These are phyloP conservation scores for Tolypocladium endophyticum DNA, from an alignment of 2,329 filamentous ascomycete species.

Conservation along the genomic window DNA sequence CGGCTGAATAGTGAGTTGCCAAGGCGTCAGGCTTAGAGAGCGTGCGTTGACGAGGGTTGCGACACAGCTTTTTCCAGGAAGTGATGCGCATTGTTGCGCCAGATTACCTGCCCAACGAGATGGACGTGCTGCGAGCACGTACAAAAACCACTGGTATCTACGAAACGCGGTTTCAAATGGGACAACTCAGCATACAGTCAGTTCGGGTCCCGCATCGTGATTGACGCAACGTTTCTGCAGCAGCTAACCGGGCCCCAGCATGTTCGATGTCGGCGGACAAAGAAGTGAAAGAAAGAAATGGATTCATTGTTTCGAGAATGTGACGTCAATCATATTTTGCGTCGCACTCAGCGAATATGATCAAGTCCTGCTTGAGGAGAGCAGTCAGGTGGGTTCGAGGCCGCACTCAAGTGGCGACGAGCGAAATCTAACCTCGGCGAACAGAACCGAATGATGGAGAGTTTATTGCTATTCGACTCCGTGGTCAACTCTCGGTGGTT, in stretches of 20 bases:
- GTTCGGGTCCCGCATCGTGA: slow-evolving; percentile 20
- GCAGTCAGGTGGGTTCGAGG: slow-evolving; percentile 65
- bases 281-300: slow-evolving; percentile 98
- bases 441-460: slow-evolving; percentile 99
- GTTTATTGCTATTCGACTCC: slow-evolving; percentile 88
- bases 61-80: slow-evolving; percentile 83
- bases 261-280: slow-evolving; percentile 98
- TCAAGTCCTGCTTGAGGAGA: slow-evolving; percentile 91
- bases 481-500: slow-evolving; percentile 99
- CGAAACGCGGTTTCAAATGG: slow-evolving; percentile 97
- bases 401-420: neutral
- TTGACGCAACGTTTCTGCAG: neutral
- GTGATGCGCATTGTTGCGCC: slow-evolving; percentile 71
- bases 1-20: slow-evolving; percentile 78
- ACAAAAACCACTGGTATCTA: slow-evolving; percentile 99
- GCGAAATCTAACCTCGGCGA: neutral
- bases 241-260: slow-evolving; percentile 43
- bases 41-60: neutral
- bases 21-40: neutral
- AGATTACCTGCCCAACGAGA: slow-evolving; percentile 86
- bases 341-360: slow-evolving; percentile 97
- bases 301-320: slow-evolving; percentile 99
- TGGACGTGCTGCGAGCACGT: slow-evolving; percentile 87
- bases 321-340: slow-evolving; percentile 98
- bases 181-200: slow-evolving; percentile 96